Conservation (phyloP, 1,284 basidiomycete species). For the Cronartium ribicola region DNA sequence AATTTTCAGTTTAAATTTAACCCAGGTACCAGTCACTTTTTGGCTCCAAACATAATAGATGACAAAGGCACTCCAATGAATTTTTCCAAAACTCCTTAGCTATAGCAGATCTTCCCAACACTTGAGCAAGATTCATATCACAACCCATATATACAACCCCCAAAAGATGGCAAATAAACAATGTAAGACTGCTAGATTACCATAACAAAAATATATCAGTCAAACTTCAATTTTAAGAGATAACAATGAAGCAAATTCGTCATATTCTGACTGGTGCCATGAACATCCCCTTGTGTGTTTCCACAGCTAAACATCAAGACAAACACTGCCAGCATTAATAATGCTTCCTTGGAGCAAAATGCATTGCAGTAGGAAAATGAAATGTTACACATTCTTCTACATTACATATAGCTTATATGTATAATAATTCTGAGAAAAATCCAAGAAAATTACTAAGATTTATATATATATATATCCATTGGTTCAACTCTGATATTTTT, state of each 20-base stretch:
- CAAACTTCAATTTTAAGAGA: neutral
- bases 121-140: slow-evolving; percentile 66
- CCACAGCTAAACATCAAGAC: slow-evolving; percentile 40
- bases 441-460: no score
- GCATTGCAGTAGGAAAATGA: no score
- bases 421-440: no score
- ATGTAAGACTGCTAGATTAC: slow-evolving; percentile 57
- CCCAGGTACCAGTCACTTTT: no score
- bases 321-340: no score
- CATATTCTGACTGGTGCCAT: slow-evolving; percentile 67
- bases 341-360: no score
- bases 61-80: slow-evolving; percentile 48
- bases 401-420: no score
- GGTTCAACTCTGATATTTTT: no score
- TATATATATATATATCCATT: no score
- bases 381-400: no score
- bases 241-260: neutral
- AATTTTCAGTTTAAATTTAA: no score
- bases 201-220: neutral
- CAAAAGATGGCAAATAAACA: slow-evolving; percentile 64
- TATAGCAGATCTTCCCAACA: slow-evolving; percentile 69
- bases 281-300: slow-evolving; percentile 63
- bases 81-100: slow-evolving; percentile 65
- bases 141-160: slow-evolving; percentile 56
- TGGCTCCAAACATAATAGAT: no score